phyloP scores from a whole-genome alignment of 768 basidiomycete genomes.

The Suillus spraguei region DNA sequence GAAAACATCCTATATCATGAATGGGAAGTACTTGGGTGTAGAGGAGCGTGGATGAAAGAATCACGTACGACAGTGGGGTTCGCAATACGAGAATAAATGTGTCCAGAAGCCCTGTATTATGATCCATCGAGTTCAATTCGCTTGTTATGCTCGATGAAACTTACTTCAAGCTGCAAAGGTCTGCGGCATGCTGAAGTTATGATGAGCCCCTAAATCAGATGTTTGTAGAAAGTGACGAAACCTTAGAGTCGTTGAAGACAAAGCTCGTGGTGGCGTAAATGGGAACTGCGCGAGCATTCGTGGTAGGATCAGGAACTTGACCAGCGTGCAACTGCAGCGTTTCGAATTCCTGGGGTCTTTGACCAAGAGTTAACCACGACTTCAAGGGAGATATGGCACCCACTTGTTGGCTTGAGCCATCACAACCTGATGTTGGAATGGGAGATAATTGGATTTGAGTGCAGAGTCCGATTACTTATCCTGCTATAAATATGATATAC shows the following conservation, averaged over 20 bases:
- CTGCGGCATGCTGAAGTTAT: constrained; percentile 49
- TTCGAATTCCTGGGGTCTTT: constrained; percentile 54
- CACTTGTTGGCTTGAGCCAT: constrained; percentile 31
- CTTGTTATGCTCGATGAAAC: not conserved
- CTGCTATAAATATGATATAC: constrained; percentile 1
- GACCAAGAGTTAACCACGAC: not conserved
- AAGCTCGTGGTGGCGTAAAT: constrained; percentile 62
- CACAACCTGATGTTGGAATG: not conserved
- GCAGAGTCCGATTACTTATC: not conserved
- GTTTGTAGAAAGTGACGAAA: constrained; percentile 19
- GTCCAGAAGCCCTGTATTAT: constrained; percentile 40
- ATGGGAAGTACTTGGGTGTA: not conserved
- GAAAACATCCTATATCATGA: constrained; percentile 58
- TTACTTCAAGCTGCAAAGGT: constrained; percentile 50
- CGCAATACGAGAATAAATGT: constrained; percentile 56
- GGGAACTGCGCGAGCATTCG: constrained; percentile 63
- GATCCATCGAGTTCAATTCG: not conserved
- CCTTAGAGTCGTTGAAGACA: constrained; percentile 57
- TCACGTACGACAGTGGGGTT: constrained; percentile 57
- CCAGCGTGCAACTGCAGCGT: constrained; percentile 68
- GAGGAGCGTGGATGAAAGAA: not conserved
- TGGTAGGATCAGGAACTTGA: constrained; percentile 50
- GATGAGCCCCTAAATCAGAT: constrained; percentile 9
- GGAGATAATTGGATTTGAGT: not conserved
- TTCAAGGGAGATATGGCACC: not conserved